Conservation (phyloP, 2,329 filamentous ascomycete genomes). For the Curvularia hawaiiensis region DNA sequence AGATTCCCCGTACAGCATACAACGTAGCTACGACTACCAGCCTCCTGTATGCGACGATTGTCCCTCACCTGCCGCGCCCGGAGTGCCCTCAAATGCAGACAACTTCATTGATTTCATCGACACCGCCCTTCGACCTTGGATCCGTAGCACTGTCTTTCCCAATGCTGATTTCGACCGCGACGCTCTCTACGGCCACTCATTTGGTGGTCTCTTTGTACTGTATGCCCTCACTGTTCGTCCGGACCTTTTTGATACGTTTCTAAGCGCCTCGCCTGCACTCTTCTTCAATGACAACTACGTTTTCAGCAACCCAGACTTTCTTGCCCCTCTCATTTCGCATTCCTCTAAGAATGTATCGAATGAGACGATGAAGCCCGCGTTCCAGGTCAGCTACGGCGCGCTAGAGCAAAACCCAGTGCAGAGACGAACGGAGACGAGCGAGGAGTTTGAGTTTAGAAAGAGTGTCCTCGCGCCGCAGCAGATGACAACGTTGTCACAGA, state of each 20-base stretch:
- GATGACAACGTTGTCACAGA: slow-evolving; percentile 30
- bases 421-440: slow-evolving; percentile 35
- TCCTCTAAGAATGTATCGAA: slow-evolving; percentile 1
- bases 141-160: slow-evolving; percentile 35
- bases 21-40: slow-evolving; percentile 37
- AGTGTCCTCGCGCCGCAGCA: slow-evolving; percentile 30
- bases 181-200: slow-evolving; percentile 58
- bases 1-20: slow-evolving; percentile 37
- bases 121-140: slow-evolving; percentile 47
- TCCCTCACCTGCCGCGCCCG: slow-evolving; percentile 29
- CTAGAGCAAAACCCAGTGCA: slow-evolving; percentile 35
- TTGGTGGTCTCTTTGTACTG: slow-evolving; percentile 56
- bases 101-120: slow-evolving; percentile 54
- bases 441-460: slow-evolving; percentile 33
- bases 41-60: slow-evolving; percentile 39
- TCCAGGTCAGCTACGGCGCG: slow-evolving; percentile 40
- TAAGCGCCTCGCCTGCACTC: slow-evolving; percentile 55
- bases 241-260: slow-evolving; percentile 51
- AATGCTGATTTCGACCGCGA: slow-evolving; percentile 45
- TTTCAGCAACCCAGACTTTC: slow-evolving; percentile 28
- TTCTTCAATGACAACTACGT: slow-evolving; percentile 56
- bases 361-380: slow-evolving; percentile 31
- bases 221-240: slow-evolving; percentile 52
- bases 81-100: slow-evolving; percentile 52
- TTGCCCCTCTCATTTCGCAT: slow-evolving; percentile 23